These are phyloP conservation scores for Falciphora oryzae DNA, from an alignment of 2,329 filamentous ascomycete genomes.

Conservation along the genomic window DNA sequence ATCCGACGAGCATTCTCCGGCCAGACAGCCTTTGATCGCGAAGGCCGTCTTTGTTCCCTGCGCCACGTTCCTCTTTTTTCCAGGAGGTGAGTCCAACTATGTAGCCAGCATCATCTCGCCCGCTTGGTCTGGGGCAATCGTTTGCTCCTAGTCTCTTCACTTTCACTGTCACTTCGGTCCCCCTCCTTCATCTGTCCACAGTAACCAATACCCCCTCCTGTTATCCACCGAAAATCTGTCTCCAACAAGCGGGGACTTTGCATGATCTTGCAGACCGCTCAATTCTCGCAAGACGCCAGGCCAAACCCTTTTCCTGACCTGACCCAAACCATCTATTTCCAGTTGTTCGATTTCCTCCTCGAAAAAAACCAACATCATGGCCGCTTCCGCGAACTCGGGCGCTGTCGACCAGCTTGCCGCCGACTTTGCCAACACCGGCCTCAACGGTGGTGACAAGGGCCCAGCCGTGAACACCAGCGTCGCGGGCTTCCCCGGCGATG, in stretches of 20 bases:
- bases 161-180: background rate
- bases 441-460: slow-evolving; percentile 62
- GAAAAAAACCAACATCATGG: slow-evolving; percentile 44
- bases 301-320: background rate
- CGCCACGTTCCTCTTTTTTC: background rate
- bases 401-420: slow-evolving; percentile 75
- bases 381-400: slow-evolving; percentile 50
- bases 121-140: background rate
- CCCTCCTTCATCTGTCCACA: background rate
- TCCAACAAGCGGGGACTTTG: background rate
- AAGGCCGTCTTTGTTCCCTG: background rate
- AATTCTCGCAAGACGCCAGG: background rate
- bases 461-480: slow-evolving; percentile 72
- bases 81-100: background rate
- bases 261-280: background rate
- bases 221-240: background rate
- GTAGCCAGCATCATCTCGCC: background rate
- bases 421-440: slow-evolving; percentile 67
- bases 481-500: slow-evolving; percentile 47
- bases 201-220: background rate
- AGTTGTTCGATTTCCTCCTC: background rate
- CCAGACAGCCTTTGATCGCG: background rate
- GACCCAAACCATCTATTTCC: background rate
- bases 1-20: background rate
- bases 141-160: background rate